Evolutionary conservation across 2,329 filamentous ascomycete genomes (phyloP).

Genomic region (Metarhizium rileyi): DNA sequence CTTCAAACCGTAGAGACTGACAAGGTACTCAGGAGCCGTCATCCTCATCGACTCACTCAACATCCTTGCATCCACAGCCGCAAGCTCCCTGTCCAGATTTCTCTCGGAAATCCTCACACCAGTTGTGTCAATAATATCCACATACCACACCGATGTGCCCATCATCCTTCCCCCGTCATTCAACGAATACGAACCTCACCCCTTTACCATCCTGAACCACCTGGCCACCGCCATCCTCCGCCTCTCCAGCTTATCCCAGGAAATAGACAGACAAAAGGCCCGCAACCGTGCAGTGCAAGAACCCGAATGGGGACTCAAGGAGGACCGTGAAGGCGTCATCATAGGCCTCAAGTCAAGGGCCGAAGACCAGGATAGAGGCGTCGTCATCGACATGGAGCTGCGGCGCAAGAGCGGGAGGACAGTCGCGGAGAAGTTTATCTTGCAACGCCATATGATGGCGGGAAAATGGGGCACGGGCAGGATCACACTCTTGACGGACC

Average conservation of each 20-base stretch:
- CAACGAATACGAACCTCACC: slow-evolving; percentile 53
- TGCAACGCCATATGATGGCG: slow-evolving; percentile 11
- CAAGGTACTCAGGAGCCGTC: slow-evolving; percentile 46
- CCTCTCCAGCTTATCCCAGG: slow-evolving; percentile 62
- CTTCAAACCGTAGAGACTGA: not conserved
- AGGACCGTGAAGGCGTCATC: slow-evolving; percentile 69
- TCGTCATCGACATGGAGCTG: slow-evolving; percentile 80
- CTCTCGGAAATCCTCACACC: slow-evolving; percentile 61
- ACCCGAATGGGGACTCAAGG: slow-evolving; percentile 69
- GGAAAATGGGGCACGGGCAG: slow-evolving; percentile 19
- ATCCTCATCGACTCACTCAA: slow-evolving; percentile 76
- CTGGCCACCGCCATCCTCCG: slow-evolving; percentile 82
- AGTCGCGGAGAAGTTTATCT: slow-evolving; percentile 58
- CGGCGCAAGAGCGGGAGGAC: slow-evolving; percentile 72
- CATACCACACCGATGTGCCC: slow-evolving; percentile 77
- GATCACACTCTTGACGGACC: slow-evolving; percentile 61
- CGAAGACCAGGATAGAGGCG: slow-evolving; percentile 29
- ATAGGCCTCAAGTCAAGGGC: slow-evolving; percentile 50
- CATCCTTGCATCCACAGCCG: slow-evolving; percentile 44
- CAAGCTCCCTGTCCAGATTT: slow-evolving; percentile 54
- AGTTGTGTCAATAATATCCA: slow-evolving; percentile 60
- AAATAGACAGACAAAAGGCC: slow-evolving; percentile 65
- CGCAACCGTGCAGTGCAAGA: slow-evolving; percentile 63
- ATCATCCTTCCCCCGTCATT: slow-evolving; percentile 32
- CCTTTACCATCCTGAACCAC: slow-evolving; percentile 66